Base-by-base conservation (phyloP, 768 basidiomycete genomes). In the Russula compacta region DNA sequence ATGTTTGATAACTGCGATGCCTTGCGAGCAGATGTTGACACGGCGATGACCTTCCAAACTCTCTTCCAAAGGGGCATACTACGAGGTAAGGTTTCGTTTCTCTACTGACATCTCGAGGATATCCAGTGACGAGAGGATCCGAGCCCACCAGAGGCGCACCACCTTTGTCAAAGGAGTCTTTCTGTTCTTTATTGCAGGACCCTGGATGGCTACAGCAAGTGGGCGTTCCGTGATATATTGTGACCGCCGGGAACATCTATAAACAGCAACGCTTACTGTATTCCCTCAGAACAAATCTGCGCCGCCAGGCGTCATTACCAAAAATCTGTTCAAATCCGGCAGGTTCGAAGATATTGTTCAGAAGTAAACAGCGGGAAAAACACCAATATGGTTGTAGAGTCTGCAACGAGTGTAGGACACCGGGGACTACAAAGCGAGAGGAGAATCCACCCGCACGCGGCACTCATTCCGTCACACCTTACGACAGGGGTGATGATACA, bases 331-430 rank as follows among this genome's bases (percentile, higher is more conserved):
- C 56, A 77, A 82, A 67, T 71, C 83, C 3, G 83, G 83, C 36
- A 86, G 83, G 14, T 86, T 86, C 69, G 79, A 79, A 84, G 83
- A 32, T 17, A 85, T 83, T 5, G 81, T 66, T 33, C 21, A 77
- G 75, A 65, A 83, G 83, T 56, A 69, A 44, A 15, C 42, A 14
- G 14, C n/a, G 14, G 7, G 44, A 15, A 24, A 46, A 56, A 44
- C 33, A 43, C 12, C 24, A 29, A 2, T 29, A 3, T 29, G 9
- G n/a, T 24, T 6, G 6, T 3, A 39, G 24, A 39, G 21, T 11
- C 15, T 39, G 56, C 8, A 14, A 32, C 24, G 15, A 48, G 12
- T 17, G 24, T 38, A 19, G 24, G 29, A 32, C 6, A 32, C 17
- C 17, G 21, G 11, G 7, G 24, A 17, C 56, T 32, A 21, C 19